phyloP scores from a whole-genome alignment of 1,284 basidiomycete genomes.

The Bjerkandera adusta region DNA sequence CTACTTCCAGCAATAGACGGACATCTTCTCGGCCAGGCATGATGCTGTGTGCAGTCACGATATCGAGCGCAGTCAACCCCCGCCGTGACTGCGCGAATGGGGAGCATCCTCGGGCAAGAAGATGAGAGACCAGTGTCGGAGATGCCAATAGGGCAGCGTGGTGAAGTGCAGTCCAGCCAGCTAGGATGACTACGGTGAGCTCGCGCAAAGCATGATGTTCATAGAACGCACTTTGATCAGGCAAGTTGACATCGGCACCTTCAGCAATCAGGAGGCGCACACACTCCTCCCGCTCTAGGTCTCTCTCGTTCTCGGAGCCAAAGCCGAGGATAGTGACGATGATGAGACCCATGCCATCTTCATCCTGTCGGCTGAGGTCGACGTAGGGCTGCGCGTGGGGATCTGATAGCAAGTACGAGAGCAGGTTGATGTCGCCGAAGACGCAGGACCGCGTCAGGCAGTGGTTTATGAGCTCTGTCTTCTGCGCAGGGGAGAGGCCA shows the following conservation, averaged over 20 bases:
- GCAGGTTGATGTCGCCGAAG: conserved; percentile 69
- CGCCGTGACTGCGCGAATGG: conserved; percentile 73
- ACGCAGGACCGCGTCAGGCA: conserved; percentile 69
- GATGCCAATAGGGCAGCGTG: conserved; percentile 89
- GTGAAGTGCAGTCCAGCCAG: conserved; percentile 95
- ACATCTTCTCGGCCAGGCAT: conserved; percentile 81
- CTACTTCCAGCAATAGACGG: conserved; percentile 74
- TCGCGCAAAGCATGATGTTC: too few relatives aligned
- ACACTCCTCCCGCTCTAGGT: conserved; percentile 85
- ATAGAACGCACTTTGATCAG: conserved; percentile 59
- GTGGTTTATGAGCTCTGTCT: conserved; percentile 65
- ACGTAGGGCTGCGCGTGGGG: conserved; percentile 65
- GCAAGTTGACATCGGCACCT: conserved; percentile 64
- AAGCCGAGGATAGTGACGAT: conserved; percentile 83
- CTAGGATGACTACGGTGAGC: conserved; percentile 38
- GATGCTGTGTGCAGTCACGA: conserved; percentile 76
- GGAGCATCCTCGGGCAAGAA: conserved; percentile 90
- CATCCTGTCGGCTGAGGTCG: conserved; percentile 71
- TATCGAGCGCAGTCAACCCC: conserved; percentile 81
- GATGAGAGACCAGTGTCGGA: conserved; percentile 87
- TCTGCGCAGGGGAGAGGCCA: conserved; percentile 65
- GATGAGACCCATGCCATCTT: conserved; percentile 80
- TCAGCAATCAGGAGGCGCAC: conserved; percentile 78
- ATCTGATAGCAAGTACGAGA: conserved; percentile 72
- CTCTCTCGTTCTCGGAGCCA: conserved; percentile 76